Evolutionary conservation across 176 grass and related monocot species (phyloP).

Genomic region (Aegilops sharonensis): DNA sequence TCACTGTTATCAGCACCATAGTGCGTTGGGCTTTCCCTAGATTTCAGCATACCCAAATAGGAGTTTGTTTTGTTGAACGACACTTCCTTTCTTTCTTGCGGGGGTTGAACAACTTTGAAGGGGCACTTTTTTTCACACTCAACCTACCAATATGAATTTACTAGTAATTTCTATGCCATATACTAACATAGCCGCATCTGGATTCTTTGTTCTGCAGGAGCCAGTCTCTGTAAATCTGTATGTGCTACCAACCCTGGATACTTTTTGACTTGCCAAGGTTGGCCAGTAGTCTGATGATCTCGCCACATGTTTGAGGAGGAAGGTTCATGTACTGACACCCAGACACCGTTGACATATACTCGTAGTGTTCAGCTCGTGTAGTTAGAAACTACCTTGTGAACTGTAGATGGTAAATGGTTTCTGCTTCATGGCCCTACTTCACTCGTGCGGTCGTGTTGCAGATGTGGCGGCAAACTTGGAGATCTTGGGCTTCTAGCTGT

Average conservation of each 20-base stretch:
- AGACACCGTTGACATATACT: not conserved
- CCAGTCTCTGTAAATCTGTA: conserved; percentile 41
- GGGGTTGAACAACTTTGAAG: not conserved
- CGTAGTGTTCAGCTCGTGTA: conserved; percentile 15
- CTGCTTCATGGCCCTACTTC: not conserved
- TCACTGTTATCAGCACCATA: not conserved
- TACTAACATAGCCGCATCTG: conserved; percentile 18
- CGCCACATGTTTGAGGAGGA: not conserved
- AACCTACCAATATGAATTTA: not conserved
- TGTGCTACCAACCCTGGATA: conserved; percentile 31
- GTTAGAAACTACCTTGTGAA: not conserved
- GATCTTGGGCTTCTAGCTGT: not conserved
- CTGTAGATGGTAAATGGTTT: not conserved
- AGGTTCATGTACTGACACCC: conserved; percentile 20
- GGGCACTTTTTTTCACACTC: not conserved
- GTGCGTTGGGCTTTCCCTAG: not conserved
- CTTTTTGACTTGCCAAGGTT: conserved; percentile 35
- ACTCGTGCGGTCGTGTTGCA: not conserved
- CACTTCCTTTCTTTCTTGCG: too few species aligned
- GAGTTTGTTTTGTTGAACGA: not conserved
- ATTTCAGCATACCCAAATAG: not conserved
- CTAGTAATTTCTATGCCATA: not conserved
- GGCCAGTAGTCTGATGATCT: conserved; percentile 10
- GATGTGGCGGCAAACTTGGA: not conserved
- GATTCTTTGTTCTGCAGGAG: conserved; percentile 40